phyloP scores from a whole-genome alignment of 78 protist genomes.

The Dictyostelium capitatum region DNA sequence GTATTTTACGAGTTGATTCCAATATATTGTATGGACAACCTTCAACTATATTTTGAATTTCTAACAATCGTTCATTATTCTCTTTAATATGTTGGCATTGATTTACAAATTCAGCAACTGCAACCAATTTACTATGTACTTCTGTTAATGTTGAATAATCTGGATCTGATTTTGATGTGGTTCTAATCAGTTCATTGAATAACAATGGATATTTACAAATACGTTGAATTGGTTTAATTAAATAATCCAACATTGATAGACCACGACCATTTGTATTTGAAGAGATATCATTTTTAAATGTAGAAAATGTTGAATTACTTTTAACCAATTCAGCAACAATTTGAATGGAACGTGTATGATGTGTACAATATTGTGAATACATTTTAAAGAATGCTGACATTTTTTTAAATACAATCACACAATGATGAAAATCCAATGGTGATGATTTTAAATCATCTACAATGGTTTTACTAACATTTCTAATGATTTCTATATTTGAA shows the following conservation, averaged over 20 bases:
- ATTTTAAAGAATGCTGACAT: slow-evolving; percentile 61
- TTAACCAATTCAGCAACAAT: slow-evolving; percentile 13
- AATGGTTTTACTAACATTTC: slow-evolving; percentile 41
- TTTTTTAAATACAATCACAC: slow-evolving; percentile 33
- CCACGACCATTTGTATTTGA: slow-evolving; percentile 35
- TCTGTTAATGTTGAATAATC: slow-evolving; percentile 36
- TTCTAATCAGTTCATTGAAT: slow-evolving; percentile 59
- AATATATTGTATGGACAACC: slow-evolving; percentile 41
- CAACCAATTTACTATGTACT: slow-evolving; percentile 19
- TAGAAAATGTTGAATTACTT: slow-evolving; percentile 9
- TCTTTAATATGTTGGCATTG: slow-evolving; percentile 48
- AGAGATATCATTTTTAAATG: slow-evolving; percentile 29
- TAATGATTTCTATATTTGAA: slow-evolving; percentile 68
- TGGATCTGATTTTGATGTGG: slow-evolving; percentile 1
- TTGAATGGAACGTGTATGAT: slow-evolving; percentile 35
- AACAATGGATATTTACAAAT: slow-evolving; percentile 83
- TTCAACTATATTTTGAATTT: slow-evolving; percentile 37
- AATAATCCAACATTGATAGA: slow-evolving; percentile 55
- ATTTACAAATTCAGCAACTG: slow-evolving; percentile 72
- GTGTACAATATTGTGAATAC: slow-evolving; percentile 80
- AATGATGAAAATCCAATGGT: background rate
- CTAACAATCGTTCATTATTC: slow-evolving; percentile 15
- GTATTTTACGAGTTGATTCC: slow-evolving; percentile 41
- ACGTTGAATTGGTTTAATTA: slow-evolving; percentile 81
- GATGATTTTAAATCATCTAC: slow-evolving; percentile 19